Evolutionary conservation across 345 rosid genomes (phyloP).

Genomic region (Lenwebbia sp.): DNA sequence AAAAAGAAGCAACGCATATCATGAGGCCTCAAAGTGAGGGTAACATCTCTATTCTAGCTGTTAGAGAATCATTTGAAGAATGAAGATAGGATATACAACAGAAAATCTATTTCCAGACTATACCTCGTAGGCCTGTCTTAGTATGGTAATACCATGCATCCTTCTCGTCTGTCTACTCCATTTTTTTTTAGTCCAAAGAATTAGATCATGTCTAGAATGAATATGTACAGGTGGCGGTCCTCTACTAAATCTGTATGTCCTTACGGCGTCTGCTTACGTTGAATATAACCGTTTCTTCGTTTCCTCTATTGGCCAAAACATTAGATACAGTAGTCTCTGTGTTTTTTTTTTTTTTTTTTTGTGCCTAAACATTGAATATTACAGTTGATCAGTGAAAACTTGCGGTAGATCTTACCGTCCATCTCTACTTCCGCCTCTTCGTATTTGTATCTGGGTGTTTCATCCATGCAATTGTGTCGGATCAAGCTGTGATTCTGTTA

Average conservation of each 20-base stretch:
- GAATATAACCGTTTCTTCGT: neutral
- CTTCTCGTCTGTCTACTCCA: neutral
- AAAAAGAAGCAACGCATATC: conserved; percentile 65
- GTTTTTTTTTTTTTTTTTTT: rapidly evolving
- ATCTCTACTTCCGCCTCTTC: neutral
- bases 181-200: neutral
- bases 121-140: neutral
- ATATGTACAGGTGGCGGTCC: neutral
- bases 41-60: neutral
- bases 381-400: neutral
- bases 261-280: neutral
- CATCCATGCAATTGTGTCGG: neutral
- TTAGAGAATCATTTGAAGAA: neutral
- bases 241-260: neutral
- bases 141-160: neutral
- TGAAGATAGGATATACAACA: neutral
- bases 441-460: neutral
- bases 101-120: neutral
- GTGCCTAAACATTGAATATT: neutral
- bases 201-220: neutral
- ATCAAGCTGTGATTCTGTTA: neutral
- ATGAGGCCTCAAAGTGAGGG: conserved; percentile 1
- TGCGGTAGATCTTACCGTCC: neutral
- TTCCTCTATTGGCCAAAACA: neutral
- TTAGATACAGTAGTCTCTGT: neutral